Evolutionary conservation across 2,329 filamentous ascomycete species (phyloP).

Genomic region (Cyphellophora europaea): DNA sequence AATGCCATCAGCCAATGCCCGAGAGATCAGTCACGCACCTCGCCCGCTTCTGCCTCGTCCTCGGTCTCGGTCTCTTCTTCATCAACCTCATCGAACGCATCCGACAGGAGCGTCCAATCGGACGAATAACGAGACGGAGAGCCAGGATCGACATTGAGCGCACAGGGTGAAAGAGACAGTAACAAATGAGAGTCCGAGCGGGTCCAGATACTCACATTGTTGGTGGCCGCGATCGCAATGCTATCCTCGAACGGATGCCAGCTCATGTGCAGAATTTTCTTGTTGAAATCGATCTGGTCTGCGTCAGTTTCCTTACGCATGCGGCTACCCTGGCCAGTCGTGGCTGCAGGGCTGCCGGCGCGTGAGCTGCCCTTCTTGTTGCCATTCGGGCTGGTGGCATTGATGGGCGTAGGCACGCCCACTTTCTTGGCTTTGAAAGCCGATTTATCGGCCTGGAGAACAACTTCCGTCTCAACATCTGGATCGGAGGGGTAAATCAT

Average conservation of each 20-base stretch:
- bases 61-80: too few species aligned
- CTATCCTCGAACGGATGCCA: slow-evolving; percentile 99
- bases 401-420: slow-evolving; percentile 93
- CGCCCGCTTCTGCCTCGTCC: too few species aligned
- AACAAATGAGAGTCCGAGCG: slow-evolving; percentile 2
- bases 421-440: slow-evolving; percentile 99
- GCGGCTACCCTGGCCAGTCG: slow-evolving; percentile 70
- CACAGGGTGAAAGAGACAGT: too few species aligned
- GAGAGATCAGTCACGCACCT: neutral
- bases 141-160: too few species aligned
- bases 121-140: too few species aligned
- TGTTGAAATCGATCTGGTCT: slow-evolving; percentile 99
- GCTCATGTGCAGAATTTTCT: slow-evolving; percentile 99
- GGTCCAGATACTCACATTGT: slow-evolving; percentile 67
- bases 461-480: slow-evolving; percentile 92
- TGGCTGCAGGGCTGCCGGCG: slow-evolving; percentile 75
- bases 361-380: slow-evolving; percentile 81
- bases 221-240: slow-evolving; percentile 97
- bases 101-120: too few species aligned
- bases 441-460: slow-evolving; percentile 95
- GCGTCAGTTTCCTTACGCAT: slow-evolving; percentile 99
- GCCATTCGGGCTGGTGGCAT: slow-evolving; percentile 62
- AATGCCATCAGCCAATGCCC: slow-evolving; percentile 2
- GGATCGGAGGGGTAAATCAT: slow-evolving; percentile 99
- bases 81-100: too few species aligned